Evolutionary conservation across 164 flowering plant species (phyloP), one percentile per base, ranked within the genome.

Genomic region (Magnolia officinalis): DNA sequence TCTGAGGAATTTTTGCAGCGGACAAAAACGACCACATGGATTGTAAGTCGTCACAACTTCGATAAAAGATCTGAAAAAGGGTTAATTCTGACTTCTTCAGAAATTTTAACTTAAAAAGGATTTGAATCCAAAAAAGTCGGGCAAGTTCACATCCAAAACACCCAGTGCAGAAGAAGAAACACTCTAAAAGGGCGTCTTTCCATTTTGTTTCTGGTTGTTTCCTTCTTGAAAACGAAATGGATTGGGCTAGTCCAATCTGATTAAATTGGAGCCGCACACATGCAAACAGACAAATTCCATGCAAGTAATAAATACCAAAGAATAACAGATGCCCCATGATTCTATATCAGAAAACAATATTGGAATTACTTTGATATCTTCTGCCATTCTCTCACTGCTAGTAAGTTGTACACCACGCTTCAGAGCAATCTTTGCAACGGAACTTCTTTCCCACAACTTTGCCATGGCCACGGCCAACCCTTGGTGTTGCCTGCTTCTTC

Each of bases 341-440:
- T 24, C 21, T 10, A 65, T 23, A 23, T n/a, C 68, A 65, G 68
- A 24, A 65, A 20, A 65, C 3, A 23, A 23, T n/a, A 65, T 29
- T 19, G 49, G 18, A 50, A 52, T 63, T 83, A 94, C 99, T 93
- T 90, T 96, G 77, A 96, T 81, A 64, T 94, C 96, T 83, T 91
- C 97, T 52, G 98, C 97, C 97, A 96, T 94, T 86, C 94, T 89
- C 84, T 96, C 97, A 79, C 94, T 91, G 19, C 92, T 87, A 49
- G 97, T 92, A 67, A 89, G 85, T 80, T 88, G 97, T 8, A 96
- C 99, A 18, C 97, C 97, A 55, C 99, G 97, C 83, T 94, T 96
- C 64, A 96, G 86, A 50, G 98, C 93, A 78, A 96, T 80, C 82
- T 92, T 96, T 31, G 91, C 98, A 79, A 94, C 85, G 5, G 87